These are phyloP conservation scores for Globisporangium orthogonon DNA, from an alignment of 352 stramenopile genomes.

Conservation along the genomic window DNA sequence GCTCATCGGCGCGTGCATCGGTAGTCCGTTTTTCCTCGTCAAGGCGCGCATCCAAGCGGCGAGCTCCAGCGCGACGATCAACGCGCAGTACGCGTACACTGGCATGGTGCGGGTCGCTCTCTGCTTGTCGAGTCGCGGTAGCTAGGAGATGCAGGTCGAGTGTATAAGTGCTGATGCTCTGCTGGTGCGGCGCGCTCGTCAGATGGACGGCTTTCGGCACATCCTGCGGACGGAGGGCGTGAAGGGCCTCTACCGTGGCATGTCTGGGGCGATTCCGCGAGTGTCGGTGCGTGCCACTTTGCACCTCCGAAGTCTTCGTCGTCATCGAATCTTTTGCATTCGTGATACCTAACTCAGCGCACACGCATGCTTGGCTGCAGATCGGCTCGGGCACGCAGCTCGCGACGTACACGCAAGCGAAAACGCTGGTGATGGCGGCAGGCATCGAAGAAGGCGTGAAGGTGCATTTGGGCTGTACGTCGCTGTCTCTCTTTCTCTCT, in stretches of 20 bases:
- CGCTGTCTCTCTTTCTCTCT: background rate
- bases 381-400: slow-evolving; percentile 81
- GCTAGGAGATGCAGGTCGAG: background rate
- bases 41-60: slow-evolving; percentile 82
- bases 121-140: background rate
- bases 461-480: slow-evolving; percentile 76
- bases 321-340: no score
- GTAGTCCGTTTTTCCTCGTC: slow-evolving; percentile 82
- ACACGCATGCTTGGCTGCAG: slow-evolving; percentile 17
- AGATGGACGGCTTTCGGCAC: slow-evolving; percentile 79
- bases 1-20: slow-evolving; percentile 68
- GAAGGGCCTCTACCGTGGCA: slow-evolving; percentile 62
- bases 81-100: slow-evolving; percentile 79
- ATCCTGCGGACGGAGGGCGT: slow-evolving; percentile 70
- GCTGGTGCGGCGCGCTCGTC: slow-evolving; percentile 2
- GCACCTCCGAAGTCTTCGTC: no score
- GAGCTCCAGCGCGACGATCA: slow-evolving; percentile 65
- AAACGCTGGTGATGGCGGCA: slow-evolving; percentile 71
- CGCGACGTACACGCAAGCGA: slow-evolving; percentile 79
- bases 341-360: background rate
- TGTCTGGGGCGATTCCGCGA: slow-evolving; percentile 66
- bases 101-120: slow-evolving; percentile 49
- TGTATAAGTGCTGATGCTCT: slow-evolving; percentile 1
- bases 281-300: slow-evolving; percentile 43
- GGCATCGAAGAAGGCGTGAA: slow-evolving; percentile 67